Conservation (phyloP, 768 basidiomycete species). For the Amanita phalloides region DNA sequence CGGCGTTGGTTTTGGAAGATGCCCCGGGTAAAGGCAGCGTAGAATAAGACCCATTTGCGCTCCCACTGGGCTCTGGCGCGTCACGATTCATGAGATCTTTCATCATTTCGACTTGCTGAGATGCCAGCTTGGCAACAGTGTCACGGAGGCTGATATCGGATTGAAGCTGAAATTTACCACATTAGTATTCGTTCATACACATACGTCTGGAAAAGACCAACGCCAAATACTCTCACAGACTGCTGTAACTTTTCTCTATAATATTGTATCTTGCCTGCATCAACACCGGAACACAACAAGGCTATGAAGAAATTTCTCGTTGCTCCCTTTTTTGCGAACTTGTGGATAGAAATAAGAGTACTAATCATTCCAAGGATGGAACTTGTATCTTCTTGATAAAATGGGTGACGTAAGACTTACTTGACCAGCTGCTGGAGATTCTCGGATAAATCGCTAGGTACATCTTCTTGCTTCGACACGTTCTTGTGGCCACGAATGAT, state of each 20-base stretch:
- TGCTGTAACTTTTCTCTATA: conserved; percentile 1
- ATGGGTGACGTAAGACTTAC: neutral
- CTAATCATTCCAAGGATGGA: neutral
- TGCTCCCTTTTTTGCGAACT: conserved; percentile 1
- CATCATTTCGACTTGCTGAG: conserved; percentile 4
- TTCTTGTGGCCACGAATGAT: neutral
- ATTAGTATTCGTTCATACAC: neutral
- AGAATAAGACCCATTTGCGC: neutral
- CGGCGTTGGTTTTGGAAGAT: neutral
- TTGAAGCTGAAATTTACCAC: neutral
- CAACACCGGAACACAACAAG: neutral
- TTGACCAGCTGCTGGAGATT: conserved; percentile 3
- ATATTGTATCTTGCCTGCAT: conserved; percentile 2
- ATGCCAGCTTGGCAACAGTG: neutral
- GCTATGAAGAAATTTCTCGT: neutral
- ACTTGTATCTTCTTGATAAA: neutral
- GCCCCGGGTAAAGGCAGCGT: neutral
- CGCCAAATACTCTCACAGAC: conserved; percentile 4
- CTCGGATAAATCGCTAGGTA: neutral
- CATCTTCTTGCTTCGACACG: neutral
- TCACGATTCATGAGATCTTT: neutral
- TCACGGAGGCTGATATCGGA: conserved; percentile 5
- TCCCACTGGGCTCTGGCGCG: neutral
- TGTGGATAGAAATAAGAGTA: neutral
- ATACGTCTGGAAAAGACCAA: neutral